These are phyloP conservation scores for Amanita rimosa DNA, from an alignment of 768 basidiomycete genomes.

Conservation along the genomic window DNA sequence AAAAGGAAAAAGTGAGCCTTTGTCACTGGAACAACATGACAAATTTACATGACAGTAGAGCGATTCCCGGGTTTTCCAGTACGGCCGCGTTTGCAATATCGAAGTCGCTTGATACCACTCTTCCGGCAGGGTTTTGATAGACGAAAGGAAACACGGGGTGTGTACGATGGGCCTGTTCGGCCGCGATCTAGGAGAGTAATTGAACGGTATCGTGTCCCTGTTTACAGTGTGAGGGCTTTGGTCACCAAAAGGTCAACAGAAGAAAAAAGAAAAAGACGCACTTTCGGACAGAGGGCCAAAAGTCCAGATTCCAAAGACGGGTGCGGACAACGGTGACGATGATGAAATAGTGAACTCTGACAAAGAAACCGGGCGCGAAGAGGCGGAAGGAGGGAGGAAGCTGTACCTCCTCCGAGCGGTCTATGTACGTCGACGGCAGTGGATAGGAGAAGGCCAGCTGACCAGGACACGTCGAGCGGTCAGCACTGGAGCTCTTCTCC, in stretches of 20 bases:
- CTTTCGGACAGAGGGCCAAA: slow-evolving; percentile 37
- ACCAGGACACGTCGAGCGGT: slow-evolving; percentile 13
- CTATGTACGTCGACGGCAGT: slow-evolving; percentile 35
- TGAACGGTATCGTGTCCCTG: slow-evolving; percentile 35
- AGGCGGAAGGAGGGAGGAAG: slow-evolving; percentile 40
- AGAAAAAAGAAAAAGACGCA: slow-evolving; percentile 14
- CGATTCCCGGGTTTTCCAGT: slow-evolving; percentile 21
- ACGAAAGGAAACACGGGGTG: slow-evolving; percentile 38
- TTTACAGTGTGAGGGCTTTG: neutral
- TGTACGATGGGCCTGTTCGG: slow-evolving; percentile 42
- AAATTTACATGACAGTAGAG: slow-evolving; percentile 40
- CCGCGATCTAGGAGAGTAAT: slow-evolving; percentile 43
- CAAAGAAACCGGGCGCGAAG: slow-evolving; percentile 21
- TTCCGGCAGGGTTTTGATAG: slow-evolving; percentile 51
- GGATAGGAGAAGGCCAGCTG: slow-evolving; percentile 30
- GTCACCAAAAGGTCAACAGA: too few species aligned
- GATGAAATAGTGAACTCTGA: slow-evolving; percentile 34
- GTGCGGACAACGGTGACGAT: slow-evolving; percentile 27
- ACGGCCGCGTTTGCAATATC: slow-evolving; percentile 25
- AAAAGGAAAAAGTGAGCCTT: neutral
- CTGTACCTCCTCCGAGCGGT: slow-evolving; percentile 18
- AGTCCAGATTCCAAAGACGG: slow-evolving; percentile 25
- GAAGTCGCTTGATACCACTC: slow-evolving; percentile 49
- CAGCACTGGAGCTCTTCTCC: slow-evolving; percentile 15
- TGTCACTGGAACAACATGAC: neutral